Conservation (phyloP, 352 stramenopile species). For the Saprolegnia diclina region DNA sequence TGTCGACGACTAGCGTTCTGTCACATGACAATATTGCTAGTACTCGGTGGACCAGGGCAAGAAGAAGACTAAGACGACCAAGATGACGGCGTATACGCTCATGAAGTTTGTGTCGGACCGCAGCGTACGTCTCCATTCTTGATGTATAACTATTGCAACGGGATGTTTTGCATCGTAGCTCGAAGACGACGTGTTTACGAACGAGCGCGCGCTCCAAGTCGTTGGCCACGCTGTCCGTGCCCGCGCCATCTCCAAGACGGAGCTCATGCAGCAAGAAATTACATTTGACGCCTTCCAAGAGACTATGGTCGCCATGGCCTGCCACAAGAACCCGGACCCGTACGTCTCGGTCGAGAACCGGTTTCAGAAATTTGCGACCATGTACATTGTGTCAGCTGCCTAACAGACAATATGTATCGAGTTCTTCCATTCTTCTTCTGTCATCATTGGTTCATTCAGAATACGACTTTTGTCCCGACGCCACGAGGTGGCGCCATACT, state of each 20-base stretch:
- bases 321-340: slow-evolving; percentile 71
- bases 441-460: too few relatives aligned
- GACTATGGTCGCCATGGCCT: slow-evolving; percentile 57
- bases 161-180: slow-evolving; percentile 5
- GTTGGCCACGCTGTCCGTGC: slow-evolving; percentile 18
- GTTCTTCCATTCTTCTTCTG: too few relatives aligned
- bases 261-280: slow-evolving; percentile 42
- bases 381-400: slow-evolving; percentile 41
- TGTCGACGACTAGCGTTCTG: background rate
- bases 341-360: slow-evolving; percentile 74
- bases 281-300: slow-evolving; percentile 64
- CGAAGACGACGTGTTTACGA: slow-evolving; percentile 19
- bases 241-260: slow-evolving; percentile 20
- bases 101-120: slow-evolving; percentile 26
- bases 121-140: slow-evolving; percentile 7
- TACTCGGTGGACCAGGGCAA: slow-evolving; percentile 18
- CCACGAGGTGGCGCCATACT: background rate
- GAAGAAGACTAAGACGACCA: slow-evolving; percentile 11
- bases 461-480: too few relatives aligned
- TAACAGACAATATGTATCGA: background rate
- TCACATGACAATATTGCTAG: slow-evolving; percentile 3
- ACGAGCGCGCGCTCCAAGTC: slow-evolving; percentile 23
- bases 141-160: background rate
- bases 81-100: slow-evolving; percentile 20
- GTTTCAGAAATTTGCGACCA: slow-evolving; percentile 65